phyloP scores from a whole-genome alignment of 1,139 yeast genomes.

The Hyphopichia pseudoburtonii region DNA sequence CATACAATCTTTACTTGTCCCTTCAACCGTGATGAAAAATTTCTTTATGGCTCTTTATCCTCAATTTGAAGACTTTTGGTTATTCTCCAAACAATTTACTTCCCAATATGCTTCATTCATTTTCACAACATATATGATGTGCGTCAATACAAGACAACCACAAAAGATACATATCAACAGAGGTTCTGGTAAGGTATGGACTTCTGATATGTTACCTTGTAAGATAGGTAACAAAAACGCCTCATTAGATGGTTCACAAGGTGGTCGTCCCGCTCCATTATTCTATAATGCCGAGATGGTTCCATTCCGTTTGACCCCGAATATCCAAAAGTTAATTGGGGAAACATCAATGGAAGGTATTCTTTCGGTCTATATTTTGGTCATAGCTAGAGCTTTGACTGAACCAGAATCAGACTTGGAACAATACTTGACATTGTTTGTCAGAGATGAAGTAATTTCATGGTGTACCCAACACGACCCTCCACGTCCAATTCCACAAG shows the following conservation, averaged over 20 bases:
- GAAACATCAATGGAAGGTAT: constrained; percentile 91
- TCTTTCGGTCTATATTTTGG: constrained; percentile 79
- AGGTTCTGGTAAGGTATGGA: constrained; percentile 87
- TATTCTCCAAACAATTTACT: constrained; percentile 92
- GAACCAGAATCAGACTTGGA: constrained; percentile 90
- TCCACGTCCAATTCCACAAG: constrained; percentile 63
- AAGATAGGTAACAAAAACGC: constrained; percentile 66
- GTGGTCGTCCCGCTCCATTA: constrained; percentile 73
- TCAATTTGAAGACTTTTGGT: constrained; percentile 92
- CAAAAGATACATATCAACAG: constrained; percentile 85
- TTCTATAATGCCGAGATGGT: constrained; percentile 94
- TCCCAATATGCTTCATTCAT: constrained; percentile 95
- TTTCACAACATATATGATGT: constrained; percentile 92
- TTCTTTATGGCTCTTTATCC: constrained; percentile 62
- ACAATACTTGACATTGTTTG: constrained; percentile 85
- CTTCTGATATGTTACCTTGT: constrained; percentile 93
- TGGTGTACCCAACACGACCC: constrained; percentile 89
- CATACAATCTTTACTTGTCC: constrained; percentile 83
- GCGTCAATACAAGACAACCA: constrained; percentile 91
- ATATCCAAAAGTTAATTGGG: constrained; percentile 90
- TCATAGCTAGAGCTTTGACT: constrained; percentile 82
- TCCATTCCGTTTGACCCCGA: constrained; percentile 95
- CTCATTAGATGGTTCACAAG: constrained; percentile 55
- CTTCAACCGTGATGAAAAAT: constrained; percentile 79
- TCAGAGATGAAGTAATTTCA: constrained; percentile 89